These are phyloP conservation scores for Eucalyptus marginata DNA, from an alignment of 345 rosid species.

Conservation along the genomic window DNA sequence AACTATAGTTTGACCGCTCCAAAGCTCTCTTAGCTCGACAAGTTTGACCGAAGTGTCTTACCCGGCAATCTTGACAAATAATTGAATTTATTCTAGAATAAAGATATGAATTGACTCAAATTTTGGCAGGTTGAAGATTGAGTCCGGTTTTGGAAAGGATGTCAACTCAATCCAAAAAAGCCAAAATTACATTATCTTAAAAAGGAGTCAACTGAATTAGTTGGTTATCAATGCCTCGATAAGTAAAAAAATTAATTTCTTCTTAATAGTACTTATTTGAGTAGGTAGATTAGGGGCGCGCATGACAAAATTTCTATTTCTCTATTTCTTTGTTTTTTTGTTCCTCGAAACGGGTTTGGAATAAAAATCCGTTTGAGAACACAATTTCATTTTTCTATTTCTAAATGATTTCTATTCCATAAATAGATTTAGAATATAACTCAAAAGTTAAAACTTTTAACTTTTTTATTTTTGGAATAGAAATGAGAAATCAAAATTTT, in stretches of 20 bases:
- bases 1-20: neutral
- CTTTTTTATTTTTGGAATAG: too few species aligned
- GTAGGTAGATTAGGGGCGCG: neutral
- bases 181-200: fast-evolving
- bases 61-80: neutral
- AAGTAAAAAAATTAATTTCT: neutral
- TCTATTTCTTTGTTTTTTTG: too few species aligned
- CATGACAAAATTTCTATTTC: too few species aligned
- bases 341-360: too few species aligned
- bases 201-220: neutral
- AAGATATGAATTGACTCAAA: neutral
- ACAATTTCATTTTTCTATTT: too few species aligned
- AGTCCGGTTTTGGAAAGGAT: neutral
- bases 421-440: too few species aligned
- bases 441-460: too few species aligned
- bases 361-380: too few species aligned
- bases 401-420: too few species aligned
- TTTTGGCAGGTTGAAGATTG: neutral
- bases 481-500: too few species aligned
- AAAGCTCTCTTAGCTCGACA: neutral
- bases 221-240: neutral
- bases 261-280: neutral
- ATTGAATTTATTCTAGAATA: neutral
- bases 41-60: neutral
- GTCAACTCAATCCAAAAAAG: neutral